phyloP scores from a whole-genome alignment of 2,329 filamentous ascomycete species.

The Stemphylium beticola region DNA sequence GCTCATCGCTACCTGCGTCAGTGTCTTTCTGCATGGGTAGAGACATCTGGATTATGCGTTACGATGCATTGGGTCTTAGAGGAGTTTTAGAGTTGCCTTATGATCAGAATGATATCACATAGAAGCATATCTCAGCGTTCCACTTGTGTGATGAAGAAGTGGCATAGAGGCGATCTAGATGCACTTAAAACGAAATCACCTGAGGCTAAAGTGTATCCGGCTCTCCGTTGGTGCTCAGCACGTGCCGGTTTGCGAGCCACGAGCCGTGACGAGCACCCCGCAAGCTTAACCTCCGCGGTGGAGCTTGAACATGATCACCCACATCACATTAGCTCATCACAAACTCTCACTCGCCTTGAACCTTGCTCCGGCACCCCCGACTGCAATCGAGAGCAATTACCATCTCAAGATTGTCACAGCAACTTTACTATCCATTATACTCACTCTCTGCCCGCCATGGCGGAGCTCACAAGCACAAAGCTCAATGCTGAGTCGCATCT shows the following conservation, averaged over 20 bases:
- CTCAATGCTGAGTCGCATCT: conserved; percentile 78
- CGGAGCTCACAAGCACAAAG: conserved; percentile 63
- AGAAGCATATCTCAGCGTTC: conserved; percentile 15
- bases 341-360: neutral
- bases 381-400: neutral
- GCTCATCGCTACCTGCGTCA: conserved; percentile 45
- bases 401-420: neutral
- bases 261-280: conserved; percentile 31
- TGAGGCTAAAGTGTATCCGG: neutral
- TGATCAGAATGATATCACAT: conserved; percentile 44
- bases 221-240: conserved; percentile 5
- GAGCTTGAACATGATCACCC: conserved; percentile 13
- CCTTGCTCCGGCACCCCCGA: neutral
- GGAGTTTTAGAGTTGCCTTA: conserved; percentile 48
- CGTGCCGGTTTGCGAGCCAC: conserved; percentile 22
- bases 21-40: conserved; percentile 36
- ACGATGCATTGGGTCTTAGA: conserved; percentile 49
- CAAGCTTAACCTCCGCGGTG: conserved; percentile 20
- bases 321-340: neutral
- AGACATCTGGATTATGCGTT: conserved; percentile 45
- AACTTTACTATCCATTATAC: neutral
- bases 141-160: neutral
- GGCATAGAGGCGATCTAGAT: too few relatives aligned
- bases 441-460: conserved; percentile 42
- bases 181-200: neutral